Conservation (phyloP, 1,139 yeast genomes). For the Yamadazyma sp. region DNA sequence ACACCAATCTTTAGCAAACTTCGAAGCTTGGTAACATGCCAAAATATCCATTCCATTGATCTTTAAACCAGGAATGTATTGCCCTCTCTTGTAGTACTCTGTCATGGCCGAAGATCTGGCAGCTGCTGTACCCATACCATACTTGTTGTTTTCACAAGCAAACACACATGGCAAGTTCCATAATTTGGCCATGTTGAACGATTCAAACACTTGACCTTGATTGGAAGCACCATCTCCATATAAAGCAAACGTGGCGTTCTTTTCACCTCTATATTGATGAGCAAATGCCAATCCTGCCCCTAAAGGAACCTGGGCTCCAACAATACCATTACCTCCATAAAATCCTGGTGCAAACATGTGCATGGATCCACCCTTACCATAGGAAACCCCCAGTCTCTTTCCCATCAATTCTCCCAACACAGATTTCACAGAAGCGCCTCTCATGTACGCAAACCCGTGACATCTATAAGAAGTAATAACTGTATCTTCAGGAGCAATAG, state of each 20-base stretch:
- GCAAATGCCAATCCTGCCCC: slow-evolving; percentile 98
- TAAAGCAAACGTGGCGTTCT: slow-evolving; percentile 79
- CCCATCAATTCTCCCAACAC: slow-evolving; percentile 97
- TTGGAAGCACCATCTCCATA: slow-evolving; percentile 99
- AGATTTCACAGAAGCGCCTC: slow-evolving; percentile 89
- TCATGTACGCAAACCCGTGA: slow-evolving; percentile 95
- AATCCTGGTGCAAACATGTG: slow-evolving; percentile 95
- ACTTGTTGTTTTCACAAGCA: slow-evolving; percentile 98
- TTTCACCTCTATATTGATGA: slow-evolving; percentile 86
- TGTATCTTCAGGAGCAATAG: slow-evolving; percentile 80
- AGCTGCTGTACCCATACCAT: slow-evolving; percentile 99
- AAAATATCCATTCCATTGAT: slow-evolving; percentile 98
- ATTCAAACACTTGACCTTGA: slow-evolving; percentile 98
- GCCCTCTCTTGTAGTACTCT: slow-evolving; percentile 98
- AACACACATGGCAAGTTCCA: slow-evolving; percentile 95
- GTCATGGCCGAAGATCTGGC: slow-evolving; percentile 94
- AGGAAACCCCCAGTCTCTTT: slow-evolving; percentile 89
- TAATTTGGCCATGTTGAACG: slow-evolving; percentile 98
- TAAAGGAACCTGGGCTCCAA: slow-evolving; percentile 98
- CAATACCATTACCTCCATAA: slow-evolving; percentile 99
- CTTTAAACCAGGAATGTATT: slow-evolving; percentile 97
- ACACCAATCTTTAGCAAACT: slow-evolving; percentile 96
- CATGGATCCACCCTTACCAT: slow-evolving; percentile 99
- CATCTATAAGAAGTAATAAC: slow-evolving; percentile 97
- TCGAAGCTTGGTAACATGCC: slow-evolving; percentile 94